These are phyloP conservation scores for Botrytis squamosa DNA, from an alignment of 2,329 filamentous ascomycete species.

Conservation along the genomic window DNA sequence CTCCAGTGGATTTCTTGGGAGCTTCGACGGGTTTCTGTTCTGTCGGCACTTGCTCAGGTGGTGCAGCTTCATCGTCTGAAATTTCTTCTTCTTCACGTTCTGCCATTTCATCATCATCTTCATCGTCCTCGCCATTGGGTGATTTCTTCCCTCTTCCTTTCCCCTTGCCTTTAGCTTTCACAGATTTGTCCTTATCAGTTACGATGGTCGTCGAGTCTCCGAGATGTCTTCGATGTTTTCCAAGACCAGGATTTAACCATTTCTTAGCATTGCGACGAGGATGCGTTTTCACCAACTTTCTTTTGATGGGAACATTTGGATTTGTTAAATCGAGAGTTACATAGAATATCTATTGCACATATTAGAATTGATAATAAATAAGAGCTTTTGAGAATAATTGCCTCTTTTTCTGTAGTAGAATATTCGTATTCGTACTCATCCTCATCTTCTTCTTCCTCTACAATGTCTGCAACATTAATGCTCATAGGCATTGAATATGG, in stretches of 20 bases:
- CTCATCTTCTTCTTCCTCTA: constrained; percentile 52
- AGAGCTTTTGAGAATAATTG: constrained; percentile 32
- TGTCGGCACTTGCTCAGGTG: constrained; percentile 28
- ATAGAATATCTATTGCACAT: constrained; percentile 55
- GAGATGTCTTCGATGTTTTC: constrained; percentile 17
- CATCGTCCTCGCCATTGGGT: constrained; percentile 12
- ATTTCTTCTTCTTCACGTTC: constrained; percentile 28
- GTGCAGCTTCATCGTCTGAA: constrained; percentile 35
- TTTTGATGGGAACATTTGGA: constrained; percentile 31
- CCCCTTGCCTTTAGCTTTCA: background rate
- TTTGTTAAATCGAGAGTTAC: constrained; percentile 61
- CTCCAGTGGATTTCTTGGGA: background rate
- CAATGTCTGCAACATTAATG: constrained; percentile 10
- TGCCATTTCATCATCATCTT: constrained; percentile 23
- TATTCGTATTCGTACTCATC: constrained; percentile 63
- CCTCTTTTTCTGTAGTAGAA: constrained; percentile 62
- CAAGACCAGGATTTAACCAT: constrained; percentile 24
- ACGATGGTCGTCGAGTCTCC: constrained; percentile 15
- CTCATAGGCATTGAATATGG: constrained; percentile 18
- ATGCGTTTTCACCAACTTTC: constrained; percentile 22
- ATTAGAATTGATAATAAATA: constrained; percentile 17
- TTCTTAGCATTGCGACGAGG: constrained; percentile 28
- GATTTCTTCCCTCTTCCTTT: constrained; percentile 19
- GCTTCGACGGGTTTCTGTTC: background rate
- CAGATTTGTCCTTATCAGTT: constrained; percentile 11